Conservation (phyloP, 2,329 filamentous ascomycete genomes). For the Colletotrichum melonis region DNA sequence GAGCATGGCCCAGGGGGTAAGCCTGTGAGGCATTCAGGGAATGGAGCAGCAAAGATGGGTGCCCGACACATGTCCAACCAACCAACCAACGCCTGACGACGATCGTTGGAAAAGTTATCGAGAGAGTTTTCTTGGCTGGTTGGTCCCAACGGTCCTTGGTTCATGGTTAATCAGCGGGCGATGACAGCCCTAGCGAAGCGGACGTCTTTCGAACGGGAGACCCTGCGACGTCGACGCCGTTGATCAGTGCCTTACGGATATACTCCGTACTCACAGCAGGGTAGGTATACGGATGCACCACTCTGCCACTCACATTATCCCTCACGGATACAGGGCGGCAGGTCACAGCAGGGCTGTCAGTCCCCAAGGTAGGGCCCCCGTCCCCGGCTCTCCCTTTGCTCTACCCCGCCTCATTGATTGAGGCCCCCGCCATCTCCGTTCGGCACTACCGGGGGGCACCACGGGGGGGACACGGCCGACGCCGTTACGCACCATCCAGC, state of each 20-base stretch:
- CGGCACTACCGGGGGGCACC: conserved; percentile 12
- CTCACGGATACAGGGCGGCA: not conserved
- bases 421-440: conserved; percentile 29
- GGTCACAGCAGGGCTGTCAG: not conserved
- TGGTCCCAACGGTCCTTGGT: not conserved
- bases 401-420: conserved; percentile 15
- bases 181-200: not conserved
- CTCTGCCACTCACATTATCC: too few species aligned
- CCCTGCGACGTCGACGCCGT: not conserved
- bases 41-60: not conserved
- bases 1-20: not conserved
- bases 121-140: not conserved
- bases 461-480: not conserved
- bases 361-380: not conserved
- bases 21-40: not conserved
- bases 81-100: not conserved
- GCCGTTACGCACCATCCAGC: conserved; percentile 8
- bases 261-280: too few species aligned
- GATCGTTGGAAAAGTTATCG: not conserved
- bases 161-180: conserved; percentile 7
- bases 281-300: too few species aligned
- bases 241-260: not conserved
- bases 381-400: not conserved
- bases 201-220: not conserved
- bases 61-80: not conserved